These are phyloP conservation scores for Coemansia sp. DNA, from an alignment of 192 early-diverging fungal species.

Conservation along the genomic window DNA sequence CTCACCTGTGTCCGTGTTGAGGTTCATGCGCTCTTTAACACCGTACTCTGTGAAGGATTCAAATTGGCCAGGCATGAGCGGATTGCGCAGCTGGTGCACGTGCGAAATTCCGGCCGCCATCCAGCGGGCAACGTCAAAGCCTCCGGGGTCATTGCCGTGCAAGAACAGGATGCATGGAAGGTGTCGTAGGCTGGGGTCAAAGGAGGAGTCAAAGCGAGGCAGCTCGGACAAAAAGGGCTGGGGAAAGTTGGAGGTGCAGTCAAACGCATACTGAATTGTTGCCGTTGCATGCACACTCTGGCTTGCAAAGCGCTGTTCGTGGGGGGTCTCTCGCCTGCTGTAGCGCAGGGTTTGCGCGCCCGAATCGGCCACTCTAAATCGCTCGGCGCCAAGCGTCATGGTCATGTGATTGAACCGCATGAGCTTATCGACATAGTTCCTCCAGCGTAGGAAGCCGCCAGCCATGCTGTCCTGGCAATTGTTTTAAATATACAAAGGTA, in stretches of 20 bases:
- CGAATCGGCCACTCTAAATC: slow-evolving; percentile 23
- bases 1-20: background rate
- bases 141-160: slow-evolving; percentile 48
- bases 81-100: slow-evolving; percentile 41
- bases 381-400: slow-evolving; percentile 48
- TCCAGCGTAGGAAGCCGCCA: slow-evolving; percentile 50
- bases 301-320: slow-evolving; percentile 16
- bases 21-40: slow-evolving; percentile 17
- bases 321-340: slow-evolving; percentile 1
- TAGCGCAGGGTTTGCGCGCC: slow-evolving; percentile 14
- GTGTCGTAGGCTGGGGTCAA: slow-evolving; percentile 49
- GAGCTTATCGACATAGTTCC: slow-evolving; percentile 49
- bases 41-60: slow-evolving; percentile 45
- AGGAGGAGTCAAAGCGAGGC: slow-evolving; percentile 52
- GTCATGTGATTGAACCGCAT: slow-evolving; percentile 56
- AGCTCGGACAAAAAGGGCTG: slow-evolving; percentile 41
- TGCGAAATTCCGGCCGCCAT: slow-evolving; percentile 50
- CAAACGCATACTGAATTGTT: slow-evolving; percentile 53
- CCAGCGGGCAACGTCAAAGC: slow-evolving; percentile 56
- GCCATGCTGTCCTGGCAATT: slow-evolving; percentile 17
- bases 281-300: slow-evolving; percentile 23
- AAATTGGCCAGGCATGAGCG: slow-evolving; percentile 48
- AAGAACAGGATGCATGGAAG: slow-evolving; percentile 52
- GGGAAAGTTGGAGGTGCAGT: slow-evolving; percentile 48
- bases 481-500: background rate